Evolutionary conservation across 202 grass and related monocot species (phyloP).

Genomic region (Hordeum pubiflorum): DNA sequence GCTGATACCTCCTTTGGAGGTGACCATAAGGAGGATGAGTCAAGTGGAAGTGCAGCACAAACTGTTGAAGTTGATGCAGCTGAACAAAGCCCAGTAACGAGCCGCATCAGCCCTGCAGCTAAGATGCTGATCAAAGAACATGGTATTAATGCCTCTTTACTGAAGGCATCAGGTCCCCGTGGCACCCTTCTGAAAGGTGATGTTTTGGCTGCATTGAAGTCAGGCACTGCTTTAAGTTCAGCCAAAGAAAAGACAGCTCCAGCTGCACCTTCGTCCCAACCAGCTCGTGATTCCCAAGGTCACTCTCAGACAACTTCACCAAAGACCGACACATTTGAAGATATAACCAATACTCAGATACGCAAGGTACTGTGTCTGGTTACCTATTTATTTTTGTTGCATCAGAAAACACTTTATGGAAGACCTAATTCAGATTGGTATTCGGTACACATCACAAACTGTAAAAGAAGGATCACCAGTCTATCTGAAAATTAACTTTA

Average conservation of each 20-base stretch:
- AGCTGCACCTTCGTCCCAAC: constrained; percentile 27
- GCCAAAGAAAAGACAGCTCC: constrained; percentile 44
- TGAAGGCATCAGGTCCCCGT: constrained; percentile 82
- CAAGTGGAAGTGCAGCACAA: constrained; percentile 33
- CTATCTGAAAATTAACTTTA: not conserved
- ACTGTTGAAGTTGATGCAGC: constrained; percentile 30
- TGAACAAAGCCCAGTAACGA: constrained; percentile 42
- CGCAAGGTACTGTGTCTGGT: constrained; percentile 59
- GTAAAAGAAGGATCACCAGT: not conserved
- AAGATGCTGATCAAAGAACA: constrained; percentile 86
- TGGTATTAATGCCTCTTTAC: constrained; percentile 51
- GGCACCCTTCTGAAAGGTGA: constrained; percentile 96
- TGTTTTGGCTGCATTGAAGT: constrained; percentile 71
- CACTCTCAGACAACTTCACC: constrained; percentile 27
- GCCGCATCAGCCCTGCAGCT: constrained; percentile 75
- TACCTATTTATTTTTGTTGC: constrained; percentile 12
- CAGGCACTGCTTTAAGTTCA: constrained; percentile 37
- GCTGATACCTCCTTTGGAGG: constrained; percentile 49
- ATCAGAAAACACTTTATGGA: not conserved
- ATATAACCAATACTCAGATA: constrained; percentile 81
- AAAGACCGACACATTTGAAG: constrained; percentile 49
- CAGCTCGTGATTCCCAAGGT: constrained; percentile 35
- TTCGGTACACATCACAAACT: not conserved
- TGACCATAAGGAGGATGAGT: constrained; percentile 49
- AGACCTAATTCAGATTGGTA: not conserved